phyloP scores from a whole-genome alignment of 2,329 filamentous ascomycete genomes.

The Fusarium nisikadoi region DNA sequence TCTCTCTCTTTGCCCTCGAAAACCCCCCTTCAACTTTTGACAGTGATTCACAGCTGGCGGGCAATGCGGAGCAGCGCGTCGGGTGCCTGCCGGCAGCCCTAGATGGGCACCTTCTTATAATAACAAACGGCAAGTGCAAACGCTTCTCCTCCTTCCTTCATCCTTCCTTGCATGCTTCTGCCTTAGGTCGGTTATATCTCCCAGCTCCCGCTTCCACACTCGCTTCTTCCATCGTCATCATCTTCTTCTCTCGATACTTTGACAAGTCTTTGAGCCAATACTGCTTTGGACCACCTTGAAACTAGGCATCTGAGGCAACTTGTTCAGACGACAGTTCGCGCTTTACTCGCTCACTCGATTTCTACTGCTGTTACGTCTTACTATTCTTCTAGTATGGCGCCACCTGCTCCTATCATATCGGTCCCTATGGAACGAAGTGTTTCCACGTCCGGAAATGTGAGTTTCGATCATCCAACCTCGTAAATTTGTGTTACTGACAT shows the following conservation, averaged over 20 bases:
- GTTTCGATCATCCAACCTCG: not conserved
- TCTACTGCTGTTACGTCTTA: not conserved
- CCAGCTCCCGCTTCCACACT: not conserved
- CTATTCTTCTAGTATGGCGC: not conserved
- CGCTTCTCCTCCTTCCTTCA: not conserved
- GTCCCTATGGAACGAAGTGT: not conserved
- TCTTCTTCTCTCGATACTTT: not conserved
- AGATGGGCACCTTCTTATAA: not conserved
- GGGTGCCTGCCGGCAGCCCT: not conserved
- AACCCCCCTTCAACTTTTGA: not conserved
- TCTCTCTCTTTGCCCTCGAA: not conserved
- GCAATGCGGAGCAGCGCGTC: not conserved
- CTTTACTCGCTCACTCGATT: not conserved
- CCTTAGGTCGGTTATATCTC: not conserved
- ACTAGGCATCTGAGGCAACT: not conserved
- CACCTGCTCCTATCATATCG: not conserved
- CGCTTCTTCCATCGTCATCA: not conserved
- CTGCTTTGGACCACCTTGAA: not conserved
- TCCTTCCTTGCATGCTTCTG: not conserved
- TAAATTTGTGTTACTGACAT: conserved; percentile 10
- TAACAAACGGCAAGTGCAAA: conserved; percentile 13
- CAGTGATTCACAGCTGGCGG: conserved; percentile 22
- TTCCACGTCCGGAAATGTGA: conserved; percentile 4
- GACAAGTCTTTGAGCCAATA: not conserved
- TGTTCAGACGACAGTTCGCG: not conserved